Percentiles rank a stretch among this genome's conserved stretches.
Evolutionary conservation across 2,329 filamentous ascomycete species (phyloP).

Genomic region (Claviceps sorghi): DNA sequence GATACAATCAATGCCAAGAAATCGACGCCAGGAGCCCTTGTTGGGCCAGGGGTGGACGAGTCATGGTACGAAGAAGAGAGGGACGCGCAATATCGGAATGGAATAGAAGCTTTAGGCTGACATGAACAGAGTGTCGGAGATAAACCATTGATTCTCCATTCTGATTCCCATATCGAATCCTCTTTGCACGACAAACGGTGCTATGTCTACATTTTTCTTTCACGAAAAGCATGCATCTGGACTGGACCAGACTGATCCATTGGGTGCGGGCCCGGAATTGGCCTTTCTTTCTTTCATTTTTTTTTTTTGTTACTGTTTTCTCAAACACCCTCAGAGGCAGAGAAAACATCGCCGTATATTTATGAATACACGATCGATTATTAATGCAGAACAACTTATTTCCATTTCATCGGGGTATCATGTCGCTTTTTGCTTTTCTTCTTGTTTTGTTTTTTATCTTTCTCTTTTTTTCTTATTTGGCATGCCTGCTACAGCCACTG

Average conservation of each 20-base stretch:
- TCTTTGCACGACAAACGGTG: not conserved
- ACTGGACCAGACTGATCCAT: not conserved
- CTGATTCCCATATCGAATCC: not conserved
- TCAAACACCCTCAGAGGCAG: not conserved
- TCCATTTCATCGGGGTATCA: not conserved
- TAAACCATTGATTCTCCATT: not conserved
- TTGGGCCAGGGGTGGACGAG: constrained; percentile 14
- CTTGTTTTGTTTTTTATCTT: too few species aligned
- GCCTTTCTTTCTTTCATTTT: not conserved
- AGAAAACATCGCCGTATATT: not conserved
- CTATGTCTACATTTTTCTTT: not conserved
- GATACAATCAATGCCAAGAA: constrained; percentile 36
- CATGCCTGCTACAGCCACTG: not conserved
- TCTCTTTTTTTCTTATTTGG: not conserved
- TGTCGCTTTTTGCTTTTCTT: not conserved
- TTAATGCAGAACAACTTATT: not conserved
- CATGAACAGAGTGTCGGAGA: not conserved
- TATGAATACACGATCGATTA: not conserved
- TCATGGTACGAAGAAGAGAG: constrained; percentile 20
- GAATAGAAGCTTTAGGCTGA: constrained; percentile 6
- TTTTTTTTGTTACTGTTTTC: not conserved
- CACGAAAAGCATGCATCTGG: not conserved
- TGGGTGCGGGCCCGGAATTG: not conserved
- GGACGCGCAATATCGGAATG: not conserved
- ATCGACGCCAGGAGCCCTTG: constrained; percentile 2